phyloP scores from a whole-genome alignment of 176 grass and related monocot species.

The Carex scoparia region DNA sequence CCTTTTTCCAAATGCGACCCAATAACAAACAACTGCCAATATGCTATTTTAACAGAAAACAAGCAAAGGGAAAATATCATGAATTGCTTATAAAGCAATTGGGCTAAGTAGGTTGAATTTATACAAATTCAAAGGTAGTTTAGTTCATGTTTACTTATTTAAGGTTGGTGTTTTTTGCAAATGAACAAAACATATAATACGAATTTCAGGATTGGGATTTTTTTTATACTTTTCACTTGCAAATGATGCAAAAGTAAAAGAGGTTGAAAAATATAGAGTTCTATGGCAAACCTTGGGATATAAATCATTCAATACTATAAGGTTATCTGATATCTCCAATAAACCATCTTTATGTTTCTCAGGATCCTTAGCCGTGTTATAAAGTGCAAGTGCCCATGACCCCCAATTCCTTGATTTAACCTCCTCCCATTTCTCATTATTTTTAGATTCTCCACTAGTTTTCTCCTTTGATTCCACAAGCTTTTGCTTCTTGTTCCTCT shows the following conservation, averaged over 20 bases:
- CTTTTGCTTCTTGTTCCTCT: constrained; percentile 65
- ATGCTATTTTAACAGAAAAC: neutral
- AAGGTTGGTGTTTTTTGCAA: neutral
- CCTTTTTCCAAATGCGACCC: neutral
- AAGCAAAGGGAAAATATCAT: neutral
- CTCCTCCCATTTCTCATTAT: constrained; percentile 24
- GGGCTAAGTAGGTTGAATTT: neutral
- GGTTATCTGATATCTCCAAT: constrained; percentile 59
- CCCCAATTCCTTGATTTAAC: constrained; percentile 45
- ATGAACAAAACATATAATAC: neutral
- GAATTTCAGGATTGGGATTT: neutral
- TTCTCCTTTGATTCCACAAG: constrained; percentile 13
- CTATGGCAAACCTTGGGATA: constrained; percentile 66
- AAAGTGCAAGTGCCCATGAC: constrained; percentile 73
- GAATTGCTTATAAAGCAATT: neutral
- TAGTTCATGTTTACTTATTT: neutral
- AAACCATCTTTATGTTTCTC: constrained; percentile 62
- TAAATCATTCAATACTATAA: constrained; percentile 62
- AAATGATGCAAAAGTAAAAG: neutral
- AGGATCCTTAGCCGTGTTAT: constrained; percentile 55
- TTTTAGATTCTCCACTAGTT: constrained; percentile 24
- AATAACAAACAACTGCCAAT: neutral
- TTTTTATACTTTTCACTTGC: neutral
- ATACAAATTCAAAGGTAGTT: neutral
- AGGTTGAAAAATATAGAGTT: neutral